phyloP scores from a whole-genome alignment of 2,329 filamentous ascomycete species.

The Paraphoma sp. region DNA sequence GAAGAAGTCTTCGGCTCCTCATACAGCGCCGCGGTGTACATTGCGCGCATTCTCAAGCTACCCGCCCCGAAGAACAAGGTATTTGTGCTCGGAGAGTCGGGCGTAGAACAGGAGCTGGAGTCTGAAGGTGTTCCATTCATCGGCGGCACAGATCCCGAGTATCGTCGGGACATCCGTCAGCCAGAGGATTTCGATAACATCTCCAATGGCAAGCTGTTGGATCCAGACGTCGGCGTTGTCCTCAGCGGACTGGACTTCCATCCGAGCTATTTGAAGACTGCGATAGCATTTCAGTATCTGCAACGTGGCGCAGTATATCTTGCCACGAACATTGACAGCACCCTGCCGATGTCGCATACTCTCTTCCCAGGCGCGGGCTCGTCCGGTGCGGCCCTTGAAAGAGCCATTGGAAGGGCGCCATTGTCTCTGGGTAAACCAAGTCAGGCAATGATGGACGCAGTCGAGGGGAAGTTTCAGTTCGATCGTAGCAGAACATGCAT shows the following conservation, averaged over 20 bases:
- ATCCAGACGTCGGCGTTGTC: constrained; percentile 88
- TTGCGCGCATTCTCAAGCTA: constrained; percentile 86
- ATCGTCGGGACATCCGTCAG: constrained; percentile 74
- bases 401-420: constrained; percentile 68
- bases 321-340: constrained; percentile 92
- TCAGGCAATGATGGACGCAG: constrained; percentile 99
- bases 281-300: constrained; percentile 85
- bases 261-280: constrained; percentile 91
- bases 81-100: constrained; percentile 88
- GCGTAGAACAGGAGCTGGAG: constrained; percentile 86
- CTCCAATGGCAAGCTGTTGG: constrained; percentile 74
- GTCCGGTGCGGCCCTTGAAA: constrained; percentile 76
- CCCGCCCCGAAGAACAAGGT: constrained; percentile 86
- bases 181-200: constrained; percentile 81
- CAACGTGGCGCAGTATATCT: constrained; percentile 82
- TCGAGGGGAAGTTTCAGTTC: constrained; percentile 94
- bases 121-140: constrained; percentile 80
- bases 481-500: constrained; percentile 88
- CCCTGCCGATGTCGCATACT: constrained; percentile 78
- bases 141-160: constrained; percentile 82
- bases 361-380: constrained; percentile 93
- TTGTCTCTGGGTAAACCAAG: constrained; percentile 90
- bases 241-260: constrained; percentile 92
- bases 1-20: constrained; percentile 97
- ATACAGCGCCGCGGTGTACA: constrained; percentile 95